Percentiles rank a stretch among this genome's conserved stretches.
Evolutionary conservation across 179 eudicot species (phyloP).

Genomic region (Drosera spatulata): DNA sequence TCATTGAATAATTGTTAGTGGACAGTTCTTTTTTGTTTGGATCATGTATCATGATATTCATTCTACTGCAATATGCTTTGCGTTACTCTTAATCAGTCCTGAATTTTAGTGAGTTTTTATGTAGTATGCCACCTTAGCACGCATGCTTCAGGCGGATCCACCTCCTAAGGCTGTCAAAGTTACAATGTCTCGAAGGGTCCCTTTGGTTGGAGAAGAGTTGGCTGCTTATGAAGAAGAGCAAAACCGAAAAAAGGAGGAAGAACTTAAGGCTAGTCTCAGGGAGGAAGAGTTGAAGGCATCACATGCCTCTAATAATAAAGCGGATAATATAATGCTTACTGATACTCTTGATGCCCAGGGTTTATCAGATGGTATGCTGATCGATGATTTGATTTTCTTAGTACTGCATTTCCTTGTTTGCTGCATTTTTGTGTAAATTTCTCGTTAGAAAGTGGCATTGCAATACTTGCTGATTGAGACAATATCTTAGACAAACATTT

Average conservation of each 20-base stretch:
- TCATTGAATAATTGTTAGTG: too few relatives aligned
- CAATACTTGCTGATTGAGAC: too few relatives aligned
- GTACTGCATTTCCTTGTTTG: background rate
- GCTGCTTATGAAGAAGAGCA: slow-evolving; percentile 97
- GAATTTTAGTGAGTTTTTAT: background rate
- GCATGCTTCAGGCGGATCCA: slow-evolving; percentile 97
- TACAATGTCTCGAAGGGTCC: slow-evolving; percentile 78
- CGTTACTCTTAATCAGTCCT: too few relatives aligned
- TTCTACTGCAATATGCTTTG: too few relatives aligned
- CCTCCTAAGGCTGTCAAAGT: slow-evolving; percentile 99
- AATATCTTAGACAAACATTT: too few relatives aligned
- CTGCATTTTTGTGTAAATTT: background rate
- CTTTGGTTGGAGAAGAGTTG: slow-evolving; percentile 93
- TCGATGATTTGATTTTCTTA: slow-evolving; percentile 5
- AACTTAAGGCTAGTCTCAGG: slow-evolving; percentile 76
- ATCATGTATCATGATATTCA: too few relatives aligned
- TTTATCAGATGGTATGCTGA: slow-evolving; percentile 48
- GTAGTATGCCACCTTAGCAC: slow-evolving; percentile 82
- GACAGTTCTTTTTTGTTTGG: too few relatives aligned
- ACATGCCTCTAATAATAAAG: slow-evolving; percentile 34
- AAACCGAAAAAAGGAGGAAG: slow-evolving; percentile 83
- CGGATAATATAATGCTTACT: slow-evolving; percentile 67
- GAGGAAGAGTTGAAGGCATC: slow-evolving; percentile 72
- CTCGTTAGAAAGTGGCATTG: background rate
- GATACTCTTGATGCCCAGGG: slow-evolving; percentile 48